Evolutionary conservation across 116 monocot species (phyloP).

Genomic region (Dioscorea cayenensis): DNA sequence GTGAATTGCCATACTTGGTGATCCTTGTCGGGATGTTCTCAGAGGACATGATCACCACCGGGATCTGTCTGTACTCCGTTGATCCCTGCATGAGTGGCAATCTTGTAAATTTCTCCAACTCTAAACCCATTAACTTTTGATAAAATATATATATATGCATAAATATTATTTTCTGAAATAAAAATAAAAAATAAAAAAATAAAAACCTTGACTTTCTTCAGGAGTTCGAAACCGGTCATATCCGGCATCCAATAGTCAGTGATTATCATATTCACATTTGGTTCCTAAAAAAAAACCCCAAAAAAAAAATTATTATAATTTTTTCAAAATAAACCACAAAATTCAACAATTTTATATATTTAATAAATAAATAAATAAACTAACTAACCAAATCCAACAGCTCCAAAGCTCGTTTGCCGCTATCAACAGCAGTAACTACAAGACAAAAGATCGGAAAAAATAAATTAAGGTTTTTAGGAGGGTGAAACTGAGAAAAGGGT

Average conservation of each 20-base stretch:
- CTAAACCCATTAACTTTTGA: too few relatives aligned
- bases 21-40: slow-evolving; percentile 70
- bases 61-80: slow-evolving; percentile 53
- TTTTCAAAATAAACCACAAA: too few relatives aligned
- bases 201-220: slow-evolving; percentile 59
- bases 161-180: neutral
- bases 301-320: too few relatives aligned
- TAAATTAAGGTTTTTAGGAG: neutral
- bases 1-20: slow-evolving; percentile 31
- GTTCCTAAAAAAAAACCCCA: slow-evolving; percentile 19
- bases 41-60: slow-evolving; percentile 83
- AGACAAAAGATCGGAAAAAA: neutral
- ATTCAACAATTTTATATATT: neutral
- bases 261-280: slow-evolving; percentile 72
- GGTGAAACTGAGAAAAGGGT: neutral
- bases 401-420: slow-evolving; percentile 57
- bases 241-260: slow-evolving; percentile 91
- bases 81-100: slow-evolving; percentile 33
- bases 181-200: neutral
- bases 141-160: too few relatives aligned
- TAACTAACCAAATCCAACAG: slow-evolving; percentile 26
- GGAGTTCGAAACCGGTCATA: slow-evolving; percentile 83
- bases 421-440: slow-evolving; percentile 59
- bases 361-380: neutral
- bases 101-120: neutral